A percentile compares a stretch with the other conserved stretches of the same genome.
phyloP scores from a whole-genome alignment of 257 asterid species.

The Solanum virginianum region DNA sequence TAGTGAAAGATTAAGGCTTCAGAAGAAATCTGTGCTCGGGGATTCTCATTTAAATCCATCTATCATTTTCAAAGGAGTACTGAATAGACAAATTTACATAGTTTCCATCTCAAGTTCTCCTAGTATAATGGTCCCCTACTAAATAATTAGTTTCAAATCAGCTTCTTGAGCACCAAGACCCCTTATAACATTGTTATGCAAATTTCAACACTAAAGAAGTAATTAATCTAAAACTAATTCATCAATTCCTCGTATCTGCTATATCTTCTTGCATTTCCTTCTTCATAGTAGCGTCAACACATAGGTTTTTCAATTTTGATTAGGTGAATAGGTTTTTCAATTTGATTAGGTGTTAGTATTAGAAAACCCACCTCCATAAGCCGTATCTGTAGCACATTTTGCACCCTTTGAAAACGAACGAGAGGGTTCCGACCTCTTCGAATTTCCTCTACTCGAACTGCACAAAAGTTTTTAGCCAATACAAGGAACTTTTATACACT shows the following conservation, averaged over 20 bases:
- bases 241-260: background rate
- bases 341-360: background rate
- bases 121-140: background rate
- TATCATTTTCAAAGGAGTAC: background rate
- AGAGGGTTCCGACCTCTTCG: conserved; percentile 6
- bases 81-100: background rate
- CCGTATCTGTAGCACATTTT: conserved; percentile 47
- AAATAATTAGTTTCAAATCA: background rate
- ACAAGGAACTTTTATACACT: background rate
- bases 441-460: conserved; percentile 32
- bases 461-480: background rate
- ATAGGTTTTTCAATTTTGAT: background rate
- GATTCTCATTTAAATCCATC: background rate
- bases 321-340: background rate
- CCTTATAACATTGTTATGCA: background rate
- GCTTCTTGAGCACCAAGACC: background rate
- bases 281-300: background rate
- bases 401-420: conserved; percentile 17
- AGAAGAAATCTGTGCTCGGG: background rate
- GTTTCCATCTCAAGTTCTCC: background rate
- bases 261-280: background rate
- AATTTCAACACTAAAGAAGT: background rate
- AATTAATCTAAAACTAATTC: background rate
- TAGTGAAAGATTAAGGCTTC: background rate
- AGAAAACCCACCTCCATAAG: conserved; percentile 44